These are phyloP conservation scores for Penicillium brevicompactum DNA, from an alignment of 2,329 filamentous ascomycete genomes.

Conservation along the genomic window DNA sequence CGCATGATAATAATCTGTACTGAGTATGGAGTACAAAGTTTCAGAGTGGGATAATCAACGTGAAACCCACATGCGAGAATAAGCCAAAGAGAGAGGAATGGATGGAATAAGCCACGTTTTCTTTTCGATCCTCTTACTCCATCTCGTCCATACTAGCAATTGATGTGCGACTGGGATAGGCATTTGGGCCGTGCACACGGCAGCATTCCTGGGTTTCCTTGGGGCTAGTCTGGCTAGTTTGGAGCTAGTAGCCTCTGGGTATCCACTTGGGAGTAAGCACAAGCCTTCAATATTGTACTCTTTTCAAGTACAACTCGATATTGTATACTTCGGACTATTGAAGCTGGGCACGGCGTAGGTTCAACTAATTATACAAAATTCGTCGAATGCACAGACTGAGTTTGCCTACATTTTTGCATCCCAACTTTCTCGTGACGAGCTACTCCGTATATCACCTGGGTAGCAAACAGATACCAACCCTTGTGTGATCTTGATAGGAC, in stretches of 20 bases:
- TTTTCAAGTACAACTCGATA: neutral
- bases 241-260: neutral
- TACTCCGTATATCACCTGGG: too few relatives aligned
- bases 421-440: too few relatives aligned
- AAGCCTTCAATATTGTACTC: neutral
- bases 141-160: neutral
- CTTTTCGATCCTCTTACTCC: neutral
- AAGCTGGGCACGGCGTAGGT: neutral
- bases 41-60: neutral
- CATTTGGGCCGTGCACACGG: slow-evolving; percentile 4
- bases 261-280: neutral
- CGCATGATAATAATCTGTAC: too few relatives aligned
- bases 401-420: too few relatives aligned
- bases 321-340: neutral
- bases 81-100: neutral
- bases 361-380: too few relatives aligned
- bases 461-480: too few relatives aligned
- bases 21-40: too few relatives aligned
- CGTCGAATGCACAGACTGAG: too few relatives aligned
- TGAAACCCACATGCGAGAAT: neutral
- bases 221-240: slow-evolving; percentile 1
- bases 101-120: neutral
- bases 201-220: neutral
- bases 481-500: too few relatives aligned
- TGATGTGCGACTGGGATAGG: neutral